Base-by-base conservation (phyloP, 768 basidiomycete genomes). In the Xerocomellus amylosporus region DNA sequence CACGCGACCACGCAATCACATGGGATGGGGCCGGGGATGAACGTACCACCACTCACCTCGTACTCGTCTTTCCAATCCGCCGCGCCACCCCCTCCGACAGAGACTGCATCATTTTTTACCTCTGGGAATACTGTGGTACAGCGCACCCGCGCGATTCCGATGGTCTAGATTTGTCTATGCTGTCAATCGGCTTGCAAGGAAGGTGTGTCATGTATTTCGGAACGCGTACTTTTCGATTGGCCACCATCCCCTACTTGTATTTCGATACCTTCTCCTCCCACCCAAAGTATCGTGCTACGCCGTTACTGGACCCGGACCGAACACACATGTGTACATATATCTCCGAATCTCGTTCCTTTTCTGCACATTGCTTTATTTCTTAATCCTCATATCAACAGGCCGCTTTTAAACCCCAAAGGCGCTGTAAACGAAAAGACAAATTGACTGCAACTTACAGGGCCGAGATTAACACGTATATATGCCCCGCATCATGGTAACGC, bases 121-220 rank as follows among this genome's bases (percentile, higher is more conserved):
- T 43, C 57, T 2, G 51, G 52, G 17, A 40, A 46, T 19, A 24
- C 30, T 19, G 26, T 22, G 15, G 10, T 9, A 22, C 62, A 49
- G 8, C 56, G 43, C 19, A 46, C 52, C 20, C 65, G 13, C 3
- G 20, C 58, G 19, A 54, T 69, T 51, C 66, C 66, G 8, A 68
- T 67, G 4, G 14, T 67, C 33, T 67, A 58, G 42, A 37, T 47
- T 10, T 4, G 15, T 6, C 8, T 20, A 34, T 20, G 1, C 36
- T 10, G 19, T 43, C 33, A 9, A 28, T 28, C 6, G 17, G 12
- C 8, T 33, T 17, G 10, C 20, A 26, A 19, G 14, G 4, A 10
- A 17, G 8, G 39, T 13, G 24, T 20, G 24, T 20, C 34, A 10
- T 43, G 17, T 20, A n/a, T 36, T 53, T 22, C 33, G 4, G 26